Percentiles rank a stretch among this genome's conserved stretches.
phyloP scores from a whole-genome alignment of 176 grass and related monocot genomes.

The Eleusine indica region DNA sequence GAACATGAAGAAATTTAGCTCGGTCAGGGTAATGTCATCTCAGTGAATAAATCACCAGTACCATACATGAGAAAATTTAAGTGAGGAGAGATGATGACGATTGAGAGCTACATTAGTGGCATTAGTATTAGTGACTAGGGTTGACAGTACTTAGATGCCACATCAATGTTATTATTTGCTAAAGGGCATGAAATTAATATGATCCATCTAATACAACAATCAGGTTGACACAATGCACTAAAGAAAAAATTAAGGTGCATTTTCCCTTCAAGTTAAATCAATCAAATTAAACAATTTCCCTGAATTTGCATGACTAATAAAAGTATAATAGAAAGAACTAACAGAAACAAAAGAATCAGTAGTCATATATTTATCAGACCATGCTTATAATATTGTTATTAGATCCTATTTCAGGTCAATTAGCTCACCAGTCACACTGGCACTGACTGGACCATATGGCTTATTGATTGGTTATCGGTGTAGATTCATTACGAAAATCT shows the following conservation, averaged over 20 bases:
- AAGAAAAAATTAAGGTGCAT: not conserved
- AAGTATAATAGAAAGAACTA: not conserved
- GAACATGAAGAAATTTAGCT: not conserved
- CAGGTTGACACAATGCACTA: not conserved
- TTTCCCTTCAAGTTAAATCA: not conserved
- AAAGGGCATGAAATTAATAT: not conserved
- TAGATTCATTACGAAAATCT: not conserved
- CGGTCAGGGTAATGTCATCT: not conserved
- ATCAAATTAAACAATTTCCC: conserved; percentile 7
- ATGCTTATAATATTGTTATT: not conserved
- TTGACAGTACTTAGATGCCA: not conserved
- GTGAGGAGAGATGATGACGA: not conserved
- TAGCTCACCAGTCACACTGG: not conserved
- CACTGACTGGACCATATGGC: not conserved
- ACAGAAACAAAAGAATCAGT: conserved; percentile 6
- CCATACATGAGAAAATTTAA: not conserved
- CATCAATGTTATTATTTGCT: not conserved
- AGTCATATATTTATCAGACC: not conserved
- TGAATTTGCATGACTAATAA: not conserved
- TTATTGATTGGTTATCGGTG: not conserved
- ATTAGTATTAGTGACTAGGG: not conserved
- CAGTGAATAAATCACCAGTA: not conserved
- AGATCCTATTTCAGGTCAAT: not conserved
- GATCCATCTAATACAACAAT: not conserved
- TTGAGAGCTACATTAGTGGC: too few species aligned